A percentile compares a stretch with the other conserved stretches of the same genome.
phyloP scores from a whole-genome alignment of 202 grass and related monocot species.

The Panicum hallii region DNA sequence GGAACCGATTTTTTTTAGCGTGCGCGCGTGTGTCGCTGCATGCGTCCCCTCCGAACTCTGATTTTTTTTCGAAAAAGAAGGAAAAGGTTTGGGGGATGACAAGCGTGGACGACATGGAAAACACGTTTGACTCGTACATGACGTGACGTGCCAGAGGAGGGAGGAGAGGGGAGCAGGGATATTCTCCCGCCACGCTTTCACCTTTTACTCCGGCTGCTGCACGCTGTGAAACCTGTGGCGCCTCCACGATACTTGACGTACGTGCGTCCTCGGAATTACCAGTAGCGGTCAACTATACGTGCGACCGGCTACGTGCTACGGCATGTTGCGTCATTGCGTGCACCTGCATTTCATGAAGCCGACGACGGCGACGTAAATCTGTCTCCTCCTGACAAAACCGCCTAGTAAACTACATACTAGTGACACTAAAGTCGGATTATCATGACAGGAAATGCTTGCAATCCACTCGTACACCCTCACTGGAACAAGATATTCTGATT shows the following conservation, averaged over 20 bases:
- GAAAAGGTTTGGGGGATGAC: not conserved
- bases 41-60: not conserved
- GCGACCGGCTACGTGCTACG: too few relatives aligned
- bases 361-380: not conserved
- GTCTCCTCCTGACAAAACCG: too few relatives aligned
- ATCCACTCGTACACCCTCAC: too few relatives aligned
- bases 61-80: not conserved
- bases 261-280: conserved; percentile 1
- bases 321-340: not conserved
- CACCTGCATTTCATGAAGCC: not conserved
- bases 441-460: too few relatives aligned
- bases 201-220: conserved; percentile 34
- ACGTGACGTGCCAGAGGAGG: conserved; percentile 23
- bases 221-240: not conserved
- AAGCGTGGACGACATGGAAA: conserved; percentile 10
- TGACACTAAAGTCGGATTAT: too few relatives aligned
- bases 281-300: not conserved
- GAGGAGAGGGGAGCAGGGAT: not conserved
- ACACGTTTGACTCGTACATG: conserved; percentile 38
- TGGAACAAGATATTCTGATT: too few relatives aligned
- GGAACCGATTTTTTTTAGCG: not conserved
- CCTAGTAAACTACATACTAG: too few relatives aligned
- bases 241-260: not conserved
- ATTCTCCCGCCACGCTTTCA: conserved; percentile 37
- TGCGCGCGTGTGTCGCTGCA: not conserved